These are phyloP conservation scores for Glycine tomentella DNA, from an alignment of 306 rosid species.

Conservation along the genomic window DNA sequence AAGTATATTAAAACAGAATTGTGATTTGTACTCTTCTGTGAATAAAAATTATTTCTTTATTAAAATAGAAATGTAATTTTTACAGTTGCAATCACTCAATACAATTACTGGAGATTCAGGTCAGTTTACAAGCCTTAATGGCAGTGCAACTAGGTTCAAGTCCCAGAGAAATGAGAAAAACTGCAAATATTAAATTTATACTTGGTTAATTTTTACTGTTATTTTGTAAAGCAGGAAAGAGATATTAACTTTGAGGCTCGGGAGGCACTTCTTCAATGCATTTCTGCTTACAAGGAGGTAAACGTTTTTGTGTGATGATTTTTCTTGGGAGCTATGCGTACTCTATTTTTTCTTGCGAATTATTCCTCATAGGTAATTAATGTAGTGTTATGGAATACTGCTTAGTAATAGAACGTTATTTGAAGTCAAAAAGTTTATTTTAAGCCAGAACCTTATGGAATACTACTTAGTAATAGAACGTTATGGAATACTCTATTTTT, in stretches of 20 bases:
- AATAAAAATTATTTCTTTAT: background rate
- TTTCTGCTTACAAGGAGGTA: constrained; percentile 80
- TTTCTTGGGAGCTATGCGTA: constrained; percentile 5
- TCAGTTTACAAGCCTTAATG: constrained; percentile 45
- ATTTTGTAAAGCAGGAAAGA: constrained; percentile 51
- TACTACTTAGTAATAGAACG: too few species aligned
- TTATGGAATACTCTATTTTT: too few species aligned
- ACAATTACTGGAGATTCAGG: constrained; percentile 60
- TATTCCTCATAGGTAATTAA: constrained; percentile 4
- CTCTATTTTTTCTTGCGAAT: background rate
- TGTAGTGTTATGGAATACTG: background rate
- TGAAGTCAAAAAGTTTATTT: background rate
- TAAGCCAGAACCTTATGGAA: too few species aligned
- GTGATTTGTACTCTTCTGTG: constrained; percentile 4
- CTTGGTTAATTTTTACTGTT: constrained; percentile 18
- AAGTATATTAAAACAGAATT: background rate
- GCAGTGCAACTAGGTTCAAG: constrained; percentile 13
- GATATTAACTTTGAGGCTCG: constrained; percentile 54
- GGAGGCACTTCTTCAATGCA: constrained; percentile 64
- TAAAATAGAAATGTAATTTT: constrained; percentile 37
- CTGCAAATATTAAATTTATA: constrained; percentile 11
- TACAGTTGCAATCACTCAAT: constrained; percentile 79
- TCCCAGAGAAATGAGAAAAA: constrained; percentile 10
- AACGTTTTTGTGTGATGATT: background rate
- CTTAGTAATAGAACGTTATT: background rate